Evolutionary conservation across 164 flowering plant genomes (phyloP).

Genomic region (Dillenia turbinata): DNA sequence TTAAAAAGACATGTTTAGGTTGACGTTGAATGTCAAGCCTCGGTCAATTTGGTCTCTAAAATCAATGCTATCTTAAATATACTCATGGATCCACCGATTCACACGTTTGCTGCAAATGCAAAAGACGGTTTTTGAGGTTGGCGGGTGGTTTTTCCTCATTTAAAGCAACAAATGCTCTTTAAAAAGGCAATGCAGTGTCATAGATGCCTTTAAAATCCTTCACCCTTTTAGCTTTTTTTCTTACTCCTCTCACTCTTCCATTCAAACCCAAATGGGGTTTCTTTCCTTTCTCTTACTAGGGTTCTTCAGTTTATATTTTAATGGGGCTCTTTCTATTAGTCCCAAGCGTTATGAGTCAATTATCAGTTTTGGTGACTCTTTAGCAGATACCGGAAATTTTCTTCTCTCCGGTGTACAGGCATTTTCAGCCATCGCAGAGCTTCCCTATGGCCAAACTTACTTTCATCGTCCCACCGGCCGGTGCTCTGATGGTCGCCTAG

Average conservation of each 20-base stretch:
- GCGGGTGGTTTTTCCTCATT: too few species aligned
- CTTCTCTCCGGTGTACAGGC: constrained; percentile 25
- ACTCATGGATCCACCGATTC: too few species aligned
- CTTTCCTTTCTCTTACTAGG: neutral
- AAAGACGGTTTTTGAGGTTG: too few species aligned
- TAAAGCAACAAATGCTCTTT: too few species aligned
- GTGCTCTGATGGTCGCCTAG: constrained; percentile 52
- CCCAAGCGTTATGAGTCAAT: constrained; percentile 29
- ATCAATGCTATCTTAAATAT: too few species aligned
- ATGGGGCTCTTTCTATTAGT: neutral
- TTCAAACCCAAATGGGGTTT: neutral
- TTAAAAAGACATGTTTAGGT: too few species aligned
- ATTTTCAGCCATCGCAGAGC: constrained; percentile 27
- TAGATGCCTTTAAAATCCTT: too few species aligned
- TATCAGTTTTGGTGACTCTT: constrained; percentile 55
- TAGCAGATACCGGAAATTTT: constrained; percentile 56
- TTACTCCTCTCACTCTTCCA: neutral
- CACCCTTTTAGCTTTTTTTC: too few species aligned
- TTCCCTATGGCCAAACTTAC: constrained; percentile 54
- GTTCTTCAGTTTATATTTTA: constrained; percentile 4
- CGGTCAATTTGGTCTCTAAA: too few species aligned
- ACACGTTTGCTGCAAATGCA: too few species aligned
- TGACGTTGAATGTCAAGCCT: too few species aligned
- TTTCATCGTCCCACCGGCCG: constrained; percentile 47
- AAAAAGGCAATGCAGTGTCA: too few species aligned